Conservation (phyloP, 2,329 filamentous ascomycete genomes). For the Xylariales sp. region DNA sequence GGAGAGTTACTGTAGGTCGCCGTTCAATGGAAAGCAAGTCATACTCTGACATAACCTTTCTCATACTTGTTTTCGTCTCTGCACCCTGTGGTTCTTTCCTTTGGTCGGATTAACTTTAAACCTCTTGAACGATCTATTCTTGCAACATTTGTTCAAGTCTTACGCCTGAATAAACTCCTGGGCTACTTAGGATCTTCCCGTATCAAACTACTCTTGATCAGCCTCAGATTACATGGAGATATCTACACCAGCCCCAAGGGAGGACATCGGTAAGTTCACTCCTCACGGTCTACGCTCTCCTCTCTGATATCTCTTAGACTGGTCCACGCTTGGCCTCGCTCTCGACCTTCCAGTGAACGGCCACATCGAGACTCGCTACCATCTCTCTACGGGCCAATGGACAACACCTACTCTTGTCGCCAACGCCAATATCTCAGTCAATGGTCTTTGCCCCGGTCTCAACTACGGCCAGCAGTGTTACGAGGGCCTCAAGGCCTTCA, state of each 20-base stretch:
- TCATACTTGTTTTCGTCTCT: too few relatives aligned
- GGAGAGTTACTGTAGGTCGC: too few relatives aligned
- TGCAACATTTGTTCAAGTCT: too few relatives aligned
- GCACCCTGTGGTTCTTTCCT: too few relatives aligned
- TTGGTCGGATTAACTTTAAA: too few relatives aligned
- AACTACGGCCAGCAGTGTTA: constrained; percentile 9
- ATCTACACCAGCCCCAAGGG: constrained; percentile 6
- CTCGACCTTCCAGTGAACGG: constrained; percentile 9
- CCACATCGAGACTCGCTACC: constrained; percentile 5
- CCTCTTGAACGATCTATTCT: too few relatives aligned
- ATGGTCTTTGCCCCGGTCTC: constrained; percentile 3
- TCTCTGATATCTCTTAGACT: constrained; percentile 2
- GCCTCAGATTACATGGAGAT: neutral
- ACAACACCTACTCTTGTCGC: neutral
- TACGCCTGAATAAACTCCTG: too few relatives aligned
- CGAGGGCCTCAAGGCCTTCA: constrained; percentile 8
- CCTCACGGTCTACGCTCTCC: neutral
- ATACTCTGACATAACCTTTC: too few relatives aligned
- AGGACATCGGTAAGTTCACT: neutral
- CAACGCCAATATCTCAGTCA: constrained; percentile 2
- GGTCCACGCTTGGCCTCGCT: constrained; percentile 9
- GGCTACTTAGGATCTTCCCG: too few relatives aligned
- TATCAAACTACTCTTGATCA: neutral
- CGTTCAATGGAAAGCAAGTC: too few relatives aligned
- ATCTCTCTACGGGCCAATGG: constrained; percentile 6